Base-by-base conservation (phyloP, 257 asterid species). In the Petunia secreta region DNA sequence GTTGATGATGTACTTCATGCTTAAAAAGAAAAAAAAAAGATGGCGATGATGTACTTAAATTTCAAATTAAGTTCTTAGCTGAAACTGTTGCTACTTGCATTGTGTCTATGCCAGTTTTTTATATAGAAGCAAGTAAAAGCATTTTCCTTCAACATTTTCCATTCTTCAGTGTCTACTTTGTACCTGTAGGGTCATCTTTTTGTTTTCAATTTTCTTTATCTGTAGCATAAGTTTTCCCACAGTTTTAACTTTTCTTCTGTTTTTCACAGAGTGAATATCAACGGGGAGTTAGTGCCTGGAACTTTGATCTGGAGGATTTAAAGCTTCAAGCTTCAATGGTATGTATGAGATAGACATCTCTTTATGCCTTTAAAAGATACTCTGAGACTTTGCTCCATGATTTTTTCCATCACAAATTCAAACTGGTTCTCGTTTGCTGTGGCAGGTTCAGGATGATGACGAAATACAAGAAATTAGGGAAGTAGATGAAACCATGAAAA, bases 221-320 rank as follows among this genome's bases (percentile, higher is more conserved):
- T 71, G 60, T 71, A 55, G 60, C 60, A 71, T 11, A 25, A 71
- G 4, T 25, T 25, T 73, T 16, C 62, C 2, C 13, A 53, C 73
- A 40, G 78, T 34, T 62, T 43, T 15, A 74, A 66, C 55, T 37
- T 16, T 25, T 64, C 10, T 80, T 63, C 75, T 81, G 36, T 82
- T 79, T 74, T 75, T 85, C 79, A 77, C 91, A 96, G 99, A 94
- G 98, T 84, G 97, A 92, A 89, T 96, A 96, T 83, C 96, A 96
- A 87, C 93, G 99, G 80, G 99, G 99, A 82, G 99, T 96, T 79
- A 96, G 99, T 78, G 98, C 96, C 54, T 96, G 99, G 99, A 96
- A 96, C 87, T 96, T 96, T 83, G 98, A 96, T 85, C 71, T 96
- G 79, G 98, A 92, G 89, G 99, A 96, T 85, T 89, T 96, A 88